Evolutionary conservation across 805 yeast species (phyloP), one percentile per base, ranked within the genome.

Genomic region (Millerozyma miso): DNA sequence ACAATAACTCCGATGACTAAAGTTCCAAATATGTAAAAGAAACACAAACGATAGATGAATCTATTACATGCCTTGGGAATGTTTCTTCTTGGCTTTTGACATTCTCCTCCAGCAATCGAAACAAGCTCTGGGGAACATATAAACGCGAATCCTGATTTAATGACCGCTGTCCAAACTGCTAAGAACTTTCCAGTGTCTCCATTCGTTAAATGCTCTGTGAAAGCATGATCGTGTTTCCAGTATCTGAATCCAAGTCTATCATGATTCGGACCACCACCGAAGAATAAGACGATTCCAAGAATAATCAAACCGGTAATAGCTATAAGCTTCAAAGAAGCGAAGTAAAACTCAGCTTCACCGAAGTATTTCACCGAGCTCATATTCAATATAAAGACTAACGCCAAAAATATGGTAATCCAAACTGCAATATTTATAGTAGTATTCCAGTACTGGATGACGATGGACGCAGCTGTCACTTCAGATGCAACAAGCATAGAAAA

Each of bases 71-170:
- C 86, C 57, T 79, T 80, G 18, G 83, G 79, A 40, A 67, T 58
- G 33, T 63, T 62, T 19, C 57, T 48, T 37, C 72, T 54, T 20
- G 74, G 71, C 33, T 59, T 58, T 16, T 56, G 46, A 33, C 63
- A 55, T 49, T 68, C 74, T 29, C 45, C 64, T 54, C 83, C 87
- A 0, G 96, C 93, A 15, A 89, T 81, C 4, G 87, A 80, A 38
- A 83, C 71, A 52, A 82, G 67, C 63, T 82, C 88, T 14, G 86
- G 86, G 19, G 82, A 63, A 38, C 80, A 69, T 48, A 81, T 77
- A 55, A 80, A 81, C 3, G 85, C 78, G 51, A 80, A 82, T 13
- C 81, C 87, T 33, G 84, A 79, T 53, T 78, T 80, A 49, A 81
- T 76, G 39, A 82, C 66, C 41, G 77, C 80, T 13, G 80, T 76